A percentile compares a stretch with the other conserved stretches of the same genome.
These are phyloP conservation scores for Madurella fahalii DNA, from an alignment of 2,329 filamentous ascomycete genomes.

Conservation along the genomic window DNA sequence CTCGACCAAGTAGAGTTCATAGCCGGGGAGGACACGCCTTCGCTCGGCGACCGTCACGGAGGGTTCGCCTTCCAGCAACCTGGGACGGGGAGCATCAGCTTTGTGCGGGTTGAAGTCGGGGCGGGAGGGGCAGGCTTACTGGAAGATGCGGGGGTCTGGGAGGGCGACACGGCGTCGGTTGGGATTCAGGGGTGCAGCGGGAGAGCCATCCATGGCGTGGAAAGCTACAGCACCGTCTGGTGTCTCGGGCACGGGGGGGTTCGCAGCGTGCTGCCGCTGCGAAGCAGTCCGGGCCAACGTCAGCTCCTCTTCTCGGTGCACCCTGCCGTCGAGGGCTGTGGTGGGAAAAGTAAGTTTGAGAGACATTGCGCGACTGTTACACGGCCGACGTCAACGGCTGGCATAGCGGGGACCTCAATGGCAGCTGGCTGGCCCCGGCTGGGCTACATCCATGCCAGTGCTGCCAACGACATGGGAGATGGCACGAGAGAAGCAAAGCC, in stretches of 20 bases:
- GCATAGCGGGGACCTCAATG: conserved; percentile 7
- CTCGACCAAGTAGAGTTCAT: conserved; percentile 91
- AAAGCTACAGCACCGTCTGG: conserved; percentile 24
- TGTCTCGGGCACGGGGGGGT: conserved; percentile 20
- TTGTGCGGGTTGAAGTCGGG: not conserved
- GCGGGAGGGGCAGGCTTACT: conserved; percentile 34
- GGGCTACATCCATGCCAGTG: conserved; percentile 8
- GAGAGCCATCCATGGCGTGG: conserved; percentile 17
- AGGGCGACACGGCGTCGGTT: conserved; percentile 49
- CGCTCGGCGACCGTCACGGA: conserved; percentile 71
- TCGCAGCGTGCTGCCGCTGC: conserved; percentile 24
- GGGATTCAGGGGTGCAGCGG: conserved; percentile 27
- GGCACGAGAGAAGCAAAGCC: conserved; percentile 1
- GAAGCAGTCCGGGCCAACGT: conserved; percentile 32
- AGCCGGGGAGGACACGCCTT: conserved; percentile 67
- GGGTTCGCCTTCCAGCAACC: conserved; percentile 81
- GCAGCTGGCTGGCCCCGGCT: not conserved
- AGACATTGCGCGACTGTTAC: conserved; percentile 33
- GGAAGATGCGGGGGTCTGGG: conserved; percentile 55
- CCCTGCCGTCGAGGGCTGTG: conserved; percentile 30
- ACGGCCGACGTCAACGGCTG: conserved; percentile 7
- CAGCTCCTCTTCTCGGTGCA: conserved; percentile 37
- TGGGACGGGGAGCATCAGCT: conserved; percentile 27
- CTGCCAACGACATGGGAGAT: conserved; percentile 10
- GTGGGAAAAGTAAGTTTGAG: conserved; percentile 35